Evolutionary conservation across 192 early-diverging fungal species (phyloP).

Genomic region (Coemansia sp.): DNA sequence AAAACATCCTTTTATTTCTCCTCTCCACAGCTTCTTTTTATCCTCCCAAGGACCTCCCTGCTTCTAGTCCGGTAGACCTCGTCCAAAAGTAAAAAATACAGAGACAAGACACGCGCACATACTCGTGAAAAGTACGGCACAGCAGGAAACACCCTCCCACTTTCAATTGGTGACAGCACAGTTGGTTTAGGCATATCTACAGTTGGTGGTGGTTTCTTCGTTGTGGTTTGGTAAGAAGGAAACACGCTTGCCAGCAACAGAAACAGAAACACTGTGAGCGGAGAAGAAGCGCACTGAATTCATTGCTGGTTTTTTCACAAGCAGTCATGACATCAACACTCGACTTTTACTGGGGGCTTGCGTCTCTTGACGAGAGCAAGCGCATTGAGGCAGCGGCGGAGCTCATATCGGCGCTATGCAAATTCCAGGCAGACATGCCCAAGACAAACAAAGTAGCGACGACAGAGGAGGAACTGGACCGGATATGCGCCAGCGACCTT

Average conservation of each 20-base stretch:
- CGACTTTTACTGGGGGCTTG: constrained; percentile 77
- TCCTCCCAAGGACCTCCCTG: not conserved
- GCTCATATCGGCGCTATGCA: constrained; percentile 61
- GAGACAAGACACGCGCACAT: no score
- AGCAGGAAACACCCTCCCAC: no score
- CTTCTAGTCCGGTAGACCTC: not conserved
- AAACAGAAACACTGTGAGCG: no score
- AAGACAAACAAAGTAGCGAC: constrained; percentile 36
- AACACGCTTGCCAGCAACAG: no score
- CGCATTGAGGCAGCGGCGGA: constrained; percentile 66
- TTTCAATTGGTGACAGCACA: no score
- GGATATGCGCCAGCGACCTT: constrained; percentile 74
- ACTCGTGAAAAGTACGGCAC: no score
- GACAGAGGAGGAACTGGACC: constrained; percentile 66
- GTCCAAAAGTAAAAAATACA: not conserved
- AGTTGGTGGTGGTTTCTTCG: no score
- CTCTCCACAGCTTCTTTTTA: not conserved
- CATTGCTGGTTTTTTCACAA: not conserved
- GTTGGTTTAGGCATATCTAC: no score
- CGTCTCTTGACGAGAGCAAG: constrained; percentile 68
- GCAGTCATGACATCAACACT: constrained; percentile 52
- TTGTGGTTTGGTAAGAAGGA: no score
- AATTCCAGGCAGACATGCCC: constrained; percentile 54
- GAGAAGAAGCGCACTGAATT: not conserved
- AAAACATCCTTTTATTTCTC: constrained; percentile 9